Percentiles rank a stretch among this genome's conserved stretches.
Conservation (phyloP, 2,329 filamentous ascomycete genomes). For the Botryotinia narcissicola region DNA sequence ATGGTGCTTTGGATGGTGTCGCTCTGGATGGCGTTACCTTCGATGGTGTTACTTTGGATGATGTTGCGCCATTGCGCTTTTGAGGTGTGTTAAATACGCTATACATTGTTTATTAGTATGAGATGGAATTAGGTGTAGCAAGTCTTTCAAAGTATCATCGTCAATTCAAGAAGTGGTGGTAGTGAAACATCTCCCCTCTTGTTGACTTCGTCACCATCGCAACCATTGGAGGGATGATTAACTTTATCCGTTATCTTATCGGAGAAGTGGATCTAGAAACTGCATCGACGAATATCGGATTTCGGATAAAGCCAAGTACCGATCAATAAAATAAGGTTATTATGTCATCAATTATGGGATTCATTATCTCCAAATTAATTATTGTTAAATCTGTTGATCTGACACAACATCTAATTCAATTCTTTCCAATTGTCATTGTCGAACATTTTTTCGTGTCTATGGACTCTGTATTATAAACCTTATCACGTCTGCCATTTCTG, state of each 20-base stretch:
- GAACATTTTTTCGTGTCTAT: background rate
- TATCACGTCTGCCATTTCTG: constrained; percentile 12
- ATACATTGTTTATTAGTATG: background rate
- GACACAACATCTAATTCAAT: background rate
- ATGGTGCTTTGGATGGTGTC: background rate
- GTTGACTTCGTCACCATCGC: constrained; percentile 12
- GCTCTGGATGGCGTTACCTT: constrained; percentile 7
- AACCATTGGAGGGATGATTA: background rate
- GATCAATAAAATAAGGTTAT: background rate
- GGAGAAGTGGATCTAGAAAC: background rate
- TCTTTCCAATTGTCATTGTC: background rate
- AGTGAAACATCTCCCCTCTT: background rate
- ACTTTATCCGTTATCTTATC: constrained; percentile 8
- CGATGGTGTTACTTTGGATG: constrained; percentile 1
- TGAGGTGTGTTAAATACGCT: constrained; percentile 14
- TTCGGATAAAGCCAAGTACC: background rate
- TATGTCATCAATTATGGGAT: constrained; percentile 14
- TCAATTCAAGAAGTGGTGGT: background rate
- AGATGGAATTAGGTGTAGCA: background rate
- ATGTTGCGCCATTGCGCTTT: constrained; percentile 9
- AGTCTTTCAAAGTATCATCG: background rate
- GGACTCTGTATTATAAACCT: constrained; percentile 12
- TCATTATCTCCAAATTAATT: constrained; percentile 1
- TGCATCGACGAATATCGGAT: background rate
- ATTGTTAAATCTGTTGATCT: background rate